phyloP scores from a whole-genome alignment of 306 rosid species.

The Cucurbita moschata region DNA sequence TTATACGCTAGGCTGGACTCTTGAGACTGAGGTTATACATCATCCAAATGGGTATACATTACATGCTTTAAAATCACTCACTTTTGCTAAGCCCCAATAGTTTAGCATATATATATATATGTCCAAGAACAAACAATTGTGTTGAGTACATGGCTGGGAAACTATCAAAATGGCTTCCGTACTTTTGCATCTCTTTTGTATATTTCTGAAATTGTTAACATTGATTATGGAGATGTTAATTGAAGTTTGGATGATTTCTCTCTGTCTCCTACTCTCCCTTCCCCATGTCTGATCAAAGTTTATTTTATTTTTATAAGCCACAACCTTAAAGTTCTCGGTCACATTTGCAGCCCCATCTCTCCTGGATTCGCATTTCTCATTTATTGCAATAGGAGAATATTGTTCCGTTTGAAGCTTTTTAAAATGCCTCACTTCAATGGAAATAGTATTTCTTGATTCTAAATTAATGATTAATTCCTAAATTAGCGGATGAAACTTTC shows the following conservation, averaged over 20 bases:
- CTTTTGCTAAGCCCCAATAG: background rate
- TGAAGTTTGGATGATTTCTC: background rate
- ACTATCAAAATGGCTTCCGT: background rate
- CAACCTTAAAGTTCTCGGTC: background rate
- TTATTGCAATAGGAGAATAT: too few species aligned
- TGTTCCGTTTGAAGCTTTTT: too few species aligned
- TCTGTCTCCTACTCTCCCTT: background rate
- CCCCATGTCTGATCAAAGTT: background rate
- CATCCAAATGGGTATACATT: background rate
- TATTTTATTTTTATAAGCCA: background rate
- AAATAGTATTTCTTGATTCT: too few species aligned
- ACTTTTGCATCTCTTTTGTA: background rate
- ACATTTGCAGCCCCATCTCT: background rate
- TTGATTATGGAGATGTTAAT: background rate
- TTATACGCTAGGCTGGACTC: slow-evolving; percentile 19
- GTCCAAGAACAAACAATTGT: background rate
- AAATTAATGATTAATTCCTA: too few species aligned
- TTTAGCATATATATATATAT: background rate
- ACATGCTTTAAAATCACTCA: background rate
- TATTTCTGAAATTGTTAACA: background rate
- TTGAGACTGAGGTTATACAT: background rate
- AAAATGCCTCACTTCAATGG: too few species aligned
- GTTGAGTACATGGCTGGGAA: background rate
- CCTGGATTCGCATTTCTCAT: too few species aligned
- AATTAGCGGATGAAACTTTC: too few species aligned